These are phyloP conservation scores for Colletotrichum cordylinicola DNA, from an alignment of 2,329 filamentous ascomycete genomes.

Conservation along the genomic window DNA sequence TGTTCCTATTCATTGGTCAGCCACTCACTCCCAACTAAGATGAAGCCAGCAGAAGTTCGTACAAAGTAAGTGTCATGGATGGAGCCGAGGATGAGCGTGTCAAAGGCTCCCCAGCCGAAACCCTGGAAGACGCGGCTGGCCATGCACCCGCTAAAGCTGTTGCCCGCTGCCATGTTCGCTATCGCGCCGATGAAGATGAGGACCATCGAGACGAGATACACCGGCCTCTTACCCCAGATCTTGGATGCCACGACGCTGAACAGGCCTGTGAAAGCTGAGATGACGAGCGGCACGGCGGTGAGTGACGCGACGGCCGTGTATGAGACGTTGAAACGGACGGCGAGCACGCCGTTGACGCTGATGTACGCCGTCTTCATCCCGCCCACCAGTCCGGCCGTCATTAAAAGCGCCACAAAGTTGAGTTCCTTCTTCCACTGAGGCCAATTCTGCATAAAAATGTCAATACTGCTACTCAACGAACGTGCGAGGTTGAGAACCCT, in stretches of 20 bases:
- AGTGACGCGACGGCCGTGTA: constrained; percentile 55
- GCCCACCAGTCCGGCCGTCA: constrained; percentile 50
- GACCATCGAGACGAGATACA: constrained; percentile 54
- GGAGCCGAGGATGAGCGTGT: constrained; percentile 55
- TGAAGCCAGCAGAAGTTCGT: constrained; percentile 27
- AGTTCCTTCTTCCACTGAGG: constrained; percentile 58
- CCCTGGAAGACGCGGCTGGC: constrained; percentile 60
- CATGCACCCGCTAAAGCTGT: constrained; percentile 52
- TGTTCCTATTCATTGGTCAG: constrained; percentile 51
- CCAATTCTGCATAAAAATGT: constrained; percentile 53
- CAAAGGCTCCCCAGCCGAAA: constrained; percentile 64
- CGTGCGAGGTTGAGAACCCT: constrained; percentile 23
- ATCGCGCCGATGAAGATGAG: constrained; percentile 54
- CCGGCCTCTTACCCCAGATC: constrained; percentile 57
- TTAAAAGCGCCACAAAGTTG: constrained; percentile 51
- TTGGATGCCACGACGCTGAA: constrained; percentile 47
- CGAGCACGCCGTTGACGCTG: constrained; percentile 50
- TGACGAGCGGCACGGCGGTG: constrained; percentile 58
- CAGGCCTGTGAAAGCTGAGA: constrained; percentile 53
- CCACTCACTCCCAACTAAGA: not conserved
- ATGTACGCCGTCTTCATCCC: constrained; percentile 62
- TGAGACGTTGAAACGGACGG: constrained; percentile 46
- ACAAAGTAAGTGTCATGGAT: constrained; percentile 66
- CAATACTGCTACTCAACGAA: not conserved
- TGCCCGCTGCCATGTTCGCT: constrained; percentile 53